phyloP scores from a whole-genome alignment of 768 basidiomycete genomes.

The Naganishia randhawae region DNA sequence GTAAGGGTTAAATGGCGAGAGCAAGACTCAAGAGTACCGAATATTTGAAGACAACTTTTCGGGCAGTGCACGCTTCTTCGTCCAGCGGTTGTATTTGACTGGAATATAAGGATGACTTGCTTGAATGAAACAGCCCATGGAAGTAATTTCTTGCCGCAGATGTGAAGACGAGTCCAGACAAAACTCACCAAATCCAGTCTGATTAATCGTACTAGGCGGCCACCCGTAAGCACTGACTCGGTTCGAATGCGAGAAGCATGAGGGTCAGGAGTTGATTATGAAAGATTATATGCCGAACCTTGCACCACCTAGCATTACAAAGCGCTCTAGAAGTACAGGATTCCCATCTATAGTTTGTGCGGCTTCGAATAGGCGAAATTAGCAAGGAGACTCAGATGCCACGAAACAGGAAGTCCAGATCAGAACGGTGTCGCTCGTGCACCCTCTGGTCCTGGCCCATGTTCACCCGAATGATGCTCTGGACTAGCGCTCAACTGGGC shows the following conservation, averaged over 20 bases:
- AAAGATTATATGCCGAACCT: neutral
- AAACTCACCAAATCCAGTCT: neutral
- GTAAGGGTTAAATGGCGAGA: too few species aligned
- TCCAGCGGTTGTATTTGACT: too few species aligned
- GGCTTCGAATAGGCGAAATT: neutral
- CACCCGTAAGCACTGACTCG: too few species aligned
- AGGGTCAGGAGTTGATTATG: neutral
- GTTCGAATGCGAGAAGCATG: too few species aligned
- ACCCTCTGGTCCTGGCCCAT: slow-evolving; percentile 17
- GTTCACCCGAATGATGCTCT: slow-evolving; percentile 2
- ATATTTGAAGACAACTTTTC: too few species aligned
- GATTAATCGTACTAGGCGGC: too few species aligned
- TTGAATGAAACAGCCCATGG: neutral
- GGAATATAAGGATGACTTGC: too few species aligned
- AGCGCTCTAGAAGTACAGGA: neutral
- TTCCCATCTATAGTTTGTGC: slow-evolving; percentile 8
- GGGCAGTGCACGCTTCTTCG: too few species aligned
- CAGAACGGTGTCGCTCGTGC: neutral
- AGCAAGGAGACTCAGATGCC: too few species aligned
- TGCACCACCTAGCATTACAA: neutral
- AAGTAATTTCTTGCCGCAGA: neutral
- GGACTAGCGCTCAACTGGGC: neutral
- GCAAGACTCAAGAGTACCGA: too few species aligned
- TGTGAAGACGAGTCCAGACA: neutral
- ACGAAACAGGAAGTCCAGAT: too few species aligned